Conservation (phyloP, 2,329 filamentous ascomycete genomes). For the Penicillium italicum region DNA sequence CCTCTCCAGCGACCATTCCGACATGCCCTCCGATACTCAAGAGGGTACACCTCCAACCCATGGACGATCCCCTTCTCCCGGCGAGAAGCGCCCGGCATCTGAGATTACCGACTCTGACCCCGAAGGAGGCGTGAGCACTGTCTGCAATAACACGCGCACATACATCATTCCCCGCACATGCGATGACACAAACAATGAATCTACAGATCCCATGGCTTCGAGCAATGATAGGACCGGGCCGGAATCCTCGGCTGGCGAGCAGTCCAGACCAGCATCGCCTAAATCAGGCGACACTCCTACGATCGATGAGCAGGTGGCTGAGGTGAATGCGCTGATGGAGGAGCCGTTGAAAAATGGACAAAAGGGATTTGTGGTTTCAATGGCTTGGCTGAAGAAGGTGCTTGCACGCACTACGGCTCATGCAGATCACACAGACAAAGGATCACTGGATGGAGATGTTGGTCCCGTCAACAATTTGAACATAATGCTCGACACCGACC, state of each 20-base stretch:
- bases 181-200: constrained; percentile 32
- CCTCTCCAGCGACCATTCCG: constrained; percentile 45
- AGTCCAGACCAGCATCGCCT: constrained; percentile 21
- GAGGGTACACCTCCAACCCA: constrained; percentile 25
- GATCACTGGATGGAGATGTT: constrained; percentile 60
- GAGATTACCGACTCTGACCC: constrained; percentile 31
- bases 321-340: constrained; percentile 59
- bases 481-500: constrained; percentile 61
- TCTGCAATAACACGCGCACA: constrained; percentile 10
- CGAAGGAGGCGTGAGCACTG: constrained; percentile 21
- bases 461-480: constrained; percentile 86
- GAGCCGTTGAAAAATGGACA: constrained; percentile 66
- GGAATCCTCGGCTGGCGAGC: constrained; percentile 27
- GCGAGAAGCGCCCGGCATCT: constrained; percentile 36
- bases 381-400: constrained; percentile 72
- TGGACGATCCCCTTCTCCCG: constrained; percentile 33
- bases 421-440: constrained; percentile 55
- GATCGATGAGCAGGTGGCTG: constrained; percentile 69
- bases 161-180: constrained; percentile 21
- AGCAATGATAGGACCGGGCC: constrained; percentile 37
- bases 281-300: constrained; percentile 37
- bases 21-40: constrained; percentile 42
- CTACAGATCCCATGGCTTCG: constrained; percentile 38
- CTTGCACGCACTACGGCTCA: constrained; percentile 60
- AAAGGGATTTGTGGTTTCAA: constrained; percentile 73